These are phyloP conservation scores for Stachybotrys echinatus DNA, from an alignment of 2,329 filamentous ascomycete genomes.

Conservation along the genomic window DNA sequence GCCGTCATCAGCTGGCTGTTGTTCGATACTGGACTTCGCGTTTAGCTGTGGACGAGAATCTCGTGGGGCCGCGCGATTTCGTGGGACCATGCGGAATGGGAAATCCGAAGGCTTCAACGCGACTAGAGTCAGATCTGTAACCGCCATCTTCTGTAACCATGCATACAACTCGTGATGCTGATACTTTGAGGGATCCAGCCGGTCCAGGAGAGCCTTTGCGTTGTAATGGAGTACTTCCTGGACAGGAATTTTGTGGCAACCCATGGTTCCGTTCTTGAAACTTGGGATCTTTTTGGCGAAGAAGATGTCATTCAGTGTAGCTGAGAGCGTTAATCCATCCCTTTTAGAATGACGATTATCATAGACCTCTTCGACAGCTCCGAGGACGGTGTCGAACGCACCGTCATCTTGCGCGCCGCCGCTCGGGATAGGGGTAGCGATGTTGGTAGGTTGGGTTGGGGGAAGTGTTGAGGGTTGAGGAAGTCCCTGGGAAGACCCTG, in stretches of 20 bases:
- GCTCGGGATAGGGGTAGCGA: no score
- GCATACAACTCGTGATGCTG: conserved; percentile 21
- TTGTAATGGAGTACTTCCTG: conserved; percentile 40
- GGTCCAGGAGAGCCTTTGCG: conserved; percentile 30
- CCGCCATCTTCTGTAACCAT: conserved; percentile 26
- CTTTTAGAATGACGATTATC: conserved; percentile 9
- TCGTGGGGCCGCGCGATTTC: conserved; percentile 10
- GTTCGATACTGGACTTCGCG: conserved; percentile 7
- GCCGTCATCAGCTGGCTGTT: conserved; percentile 3
- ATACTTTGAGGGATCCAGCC: conserved; percentile 28
- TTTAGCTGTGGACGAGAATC: conserved; percentile 1
- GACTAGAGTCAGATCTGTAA: conserved; percentile 16
- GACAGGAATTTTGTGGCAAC: conserved; percentile 34
- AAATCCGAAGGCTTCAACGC: conserved; percentile 21
- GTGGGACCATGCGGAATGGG: conserved; percentile 17
- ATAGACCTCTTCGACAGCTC: conserved; percentile 17
- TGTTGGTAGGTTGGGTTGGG: conserved; percentile 10
- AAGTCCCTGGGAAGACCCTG: not conserved
- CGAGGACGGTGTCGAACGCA: conserved; percentile 20
- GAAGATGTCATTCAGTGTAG: conserved; percentile 23
- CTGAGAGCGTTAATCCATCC: conserved; percentile 13
- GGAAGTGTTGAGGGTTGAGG: not conserved
- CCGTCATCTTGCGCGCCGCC: conserved; percentile 12
- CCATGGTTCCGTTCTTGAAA: conserved; percentile 15
- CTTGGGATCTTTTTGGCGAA: conserved; percentile 24